Conservation (phyloP, 2,329 filamentous ascomycete species). For the Calonectria honghensis region DNA sequence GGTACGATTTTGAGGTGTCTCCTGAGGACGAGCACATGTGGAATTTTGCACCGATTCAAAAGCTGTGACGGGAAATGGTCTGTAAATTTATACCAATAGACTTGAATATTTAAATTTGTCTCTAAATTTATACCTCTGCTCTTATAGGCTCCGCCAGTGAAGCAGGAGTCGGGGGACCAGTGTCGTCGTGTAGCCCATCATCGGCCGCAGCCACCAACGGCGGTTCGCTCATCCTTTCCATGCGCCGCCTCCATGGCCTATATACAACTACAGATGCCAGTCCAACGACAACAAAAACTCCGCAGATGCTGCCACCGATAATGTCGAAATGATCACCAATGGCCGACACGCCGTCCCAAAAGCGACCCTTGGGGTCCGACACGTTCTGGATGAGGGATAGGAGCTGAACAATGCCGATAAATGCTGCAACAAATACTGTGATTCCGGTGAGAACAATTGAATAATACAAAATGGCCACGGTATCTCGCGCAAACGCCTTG, state of each 20-base stretch:
- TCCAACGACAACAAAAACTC: conserved; percentile 86
- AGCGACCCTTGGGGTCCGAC: conserved; percentile 81
- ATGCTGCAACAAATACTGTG: conserved; percentile 87
- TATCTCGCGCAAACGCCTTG: conserved; percentile 84
- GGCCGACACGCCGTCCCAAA: conserved; percentile 90
- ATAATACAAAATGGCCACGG: conserved; percentile 95
- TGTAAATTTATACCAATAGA: not conserved
- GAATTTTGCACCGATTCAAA: conserved; percentile 34
- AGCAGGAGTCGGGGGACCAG: conserved; percentile 27
- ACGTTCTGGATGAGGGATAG: conserved; percentile 87
- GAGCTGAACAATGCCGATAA: conserved; percentile 91
- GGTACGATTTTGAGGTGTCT: conserved; percentile 74
- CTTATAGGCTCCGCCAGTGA: conserved; percentile 2
- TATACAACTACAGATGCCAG: conserved; percentile 84
- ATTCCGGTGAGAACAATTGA: conserved; percentile 90
- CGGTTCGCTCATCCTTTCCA: conserved; percentile 56
- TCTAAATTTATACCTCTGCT: not conserved
- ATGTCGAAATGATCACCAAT: conserved; percentile 89
- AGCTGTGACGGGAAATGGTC: conserved; percentile 2
- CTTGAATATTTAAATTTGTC: not conserved
- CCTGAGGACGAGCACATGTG: conserved; percentile 60
- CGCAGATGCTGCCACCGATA: conserved; percentile 90
- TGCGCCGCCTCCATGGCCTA: conserved; percentile 81
- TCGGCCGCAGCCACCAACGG: conserved; percentile 41
- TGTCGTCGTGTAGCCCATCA: conserved; percentile 38